Evolutionary conservation across 495 filamentous ascomycete species (phyloP).

Genomic region (Penicillium taxi): DNA sequence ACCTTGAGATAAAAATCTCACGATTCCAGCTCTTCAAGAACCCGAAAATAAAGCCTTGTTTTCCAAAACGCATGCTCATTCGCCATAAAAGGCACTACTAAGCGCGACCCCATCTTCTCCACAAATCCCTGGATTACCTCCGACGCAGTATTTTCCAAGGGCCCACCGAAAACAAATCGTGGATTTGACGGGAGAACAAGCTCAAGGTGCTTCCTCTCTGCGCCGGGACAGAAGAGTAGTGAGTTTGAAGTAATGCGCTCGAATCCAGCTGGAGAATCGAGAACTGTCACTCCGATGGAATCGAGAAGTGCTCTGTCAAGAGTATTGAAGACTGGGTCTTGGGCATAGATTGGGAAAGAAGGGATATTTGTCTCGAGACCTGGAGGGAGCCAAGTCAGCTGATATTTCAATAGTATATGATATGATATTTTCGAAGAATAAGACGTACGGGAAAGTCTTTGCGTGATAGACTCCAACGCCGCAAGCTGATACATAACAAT

Average conservation of each 20-base stretch:
- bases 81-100: constrained; percentile 27
- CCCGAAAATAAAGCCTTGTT: constrained; percentile 32
- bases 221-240: constrained; percentile 56
- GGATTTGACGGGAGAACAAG: constrained; percentile 24
- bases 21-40: no score
- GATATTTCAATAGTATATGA: no score
- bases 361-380: no score
- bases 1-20: no score
- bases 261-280: constrained; percentile 52
- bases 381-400: no score
- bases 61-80: constrained; percentile 39
- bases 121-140: constrained; percentile 21
- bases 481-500: constrained; percentile 53
- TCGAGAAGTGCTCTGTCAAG: constrained; percentile 52
- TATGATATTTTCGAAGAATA: no score
- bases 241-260: constrained; percentile 40
- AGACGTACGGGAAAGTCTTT: constrained; percentile 14
- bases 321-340: constrained; percentile 64
- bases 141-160: constrained; percentile 27
- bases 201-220: constrained; percentile 33
- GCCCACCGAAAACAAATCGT: constrained; percentile 27
- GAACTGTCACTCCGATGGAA: constrained; percentile 44
- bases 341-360: constrained; percentile 41
- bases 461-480: constrained; percentile 48
- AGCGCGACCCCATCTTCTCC: constrained; percentile 15